Conservation (phyloP, 2,329 filamentous ascomycete genomes). For the Fusarium pilosicola region DNA sequence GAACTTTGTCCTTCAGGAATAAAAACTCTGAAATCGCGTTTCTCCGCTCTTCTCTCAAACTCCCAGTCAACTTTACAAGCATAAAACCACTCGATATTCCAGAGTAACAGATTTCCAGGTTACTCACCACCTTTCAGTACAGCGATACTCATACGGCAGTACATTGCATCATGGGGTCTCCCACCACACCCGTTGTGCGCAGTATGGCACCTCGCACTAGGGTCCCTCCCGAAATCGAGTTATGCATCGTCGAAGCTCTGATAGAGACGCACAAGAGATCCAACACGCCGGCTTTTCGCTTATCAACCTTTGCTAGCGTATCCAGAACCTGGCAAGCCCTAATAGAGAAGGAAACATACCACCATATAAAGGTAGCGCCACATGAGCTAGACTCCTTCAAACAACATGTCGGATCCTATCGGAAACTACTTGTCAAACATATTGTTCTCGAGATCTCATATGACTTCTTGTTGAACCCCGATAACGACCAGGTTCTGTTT, state of each 20-base stretch:
- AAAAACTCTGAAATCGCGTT: background rate
- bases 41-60: background rate
- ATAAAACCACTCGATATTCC: background rate
- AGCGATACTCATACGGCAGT: background rate
- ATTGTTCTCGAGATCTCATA: conserved; percentile 13
- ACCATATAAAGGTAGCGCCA: background rate
- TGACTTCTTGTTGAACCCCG: accelerated
- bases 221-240: background rate
- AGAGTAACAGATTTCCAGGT: background rate
- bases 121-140: accelerated
- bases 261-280: background rate
- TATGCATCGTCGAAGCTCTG: background rate
- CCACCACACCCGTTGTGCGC: background rate
- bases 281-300: accelerated
- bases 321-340: conserved; percentile 11
- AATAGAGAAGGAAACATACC: conserved; percentile 10
- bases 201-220: accelerated
- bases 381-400: background rate
- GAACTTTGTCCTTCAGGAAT: too few species aligned
- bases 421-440: conserved; percentile 2
- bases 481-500: background rate
- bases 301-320: conserved; percentile 1
- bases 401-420: background rate
- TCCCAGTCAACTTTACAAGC: accelerated
- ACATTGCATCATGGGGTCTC: background rate